These are phyloP conservation scores for Alliaria petiolata DNA, from an alignment of 345 rosid genomes.

Conservation along the genomic window DNA sequence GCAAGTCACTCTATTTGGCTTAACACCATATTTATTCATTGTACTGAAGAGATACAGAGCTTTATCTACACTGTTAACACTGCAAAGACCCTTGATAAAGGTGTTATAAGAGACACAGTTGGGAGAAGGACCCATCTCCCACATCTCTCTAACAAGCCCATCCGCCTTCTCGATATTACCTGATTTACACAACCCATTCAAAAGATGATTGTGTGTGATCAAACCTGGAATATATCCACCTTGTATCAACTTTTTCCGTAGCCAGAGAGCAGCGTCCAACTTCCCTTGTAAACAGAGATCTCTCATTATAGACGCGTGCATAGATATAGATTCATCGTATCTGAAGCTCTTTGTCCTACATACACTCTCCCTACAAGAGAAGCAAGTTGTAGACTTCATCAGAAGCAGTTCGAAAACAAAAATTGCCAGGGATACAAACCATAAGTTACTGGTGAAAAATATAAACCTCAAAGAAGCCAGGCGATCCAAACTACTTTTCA, in stretches of 20 bases:
- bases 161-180: conserved; percentile 53
- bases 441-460: background rate
- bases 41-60: conserved; percentile 49
- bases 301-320: conserved; percentile 36
- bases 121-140: conserved; percentile 62
- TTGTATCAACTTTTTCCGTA: conserved; percentile 50
- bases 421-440: background rate
- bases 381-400: background rate
- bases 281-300: conserved; percentile 59
- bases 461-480: conserved; percentile 55
- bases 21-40: conserved; percentile 48
- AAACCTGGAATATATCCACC: conserved; percentile 55
- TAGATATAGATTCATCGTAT: conserved; percentile 23
- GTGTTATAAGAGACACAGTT: conserved; percentile 60
- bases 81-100: conserved; percentile 58
- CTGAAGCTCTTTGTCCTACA: conserved; percentile 27
- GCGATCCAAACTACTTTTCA: conserved; percentile 65
- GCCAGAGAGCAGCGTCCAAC: conserved; percentile 60
- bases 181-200: conserved; percentile 54
- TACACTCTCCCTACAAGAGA: conserved; percentile 51
- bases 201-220: conserved; percentile 59
- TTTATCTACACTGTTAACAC: conserved; percentile 44
- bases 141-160: conserved; percentile 59
- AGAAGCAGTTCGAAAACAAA: background rate
- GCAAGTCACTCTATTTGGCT: conserved; percentile 58